Base-by-base conservation (phyloP, 225 moss, liverwort and hornwort species). In the Antitrichia curtipendula region DNA sequence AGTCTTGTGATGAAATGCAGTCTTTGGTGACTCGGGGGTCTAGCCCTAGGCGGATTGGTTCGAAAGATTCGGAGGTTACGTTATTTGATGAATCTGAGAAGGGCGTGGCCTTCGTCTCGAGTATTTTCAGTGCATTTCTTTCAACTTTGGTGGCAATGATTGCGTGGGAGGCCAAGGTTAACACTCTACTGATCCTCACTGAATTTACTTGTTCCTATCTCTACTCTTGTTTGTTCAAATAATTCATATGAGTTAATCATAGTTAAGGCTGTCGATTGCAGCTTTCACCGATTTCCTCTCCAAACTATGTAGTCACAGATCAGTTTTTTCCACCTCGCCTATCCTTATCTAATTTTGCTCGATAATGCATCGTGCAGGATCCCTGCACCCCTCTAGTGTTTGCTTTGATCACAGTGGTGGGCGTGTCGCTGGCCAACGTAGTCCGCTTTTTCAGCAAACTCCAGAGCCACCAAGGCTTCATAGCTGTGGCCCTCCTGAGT, bases 81-180 rank as follows among this genome's bases (percentile, higher is more conserved):
- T 52, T 89, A 57, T 25, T 91, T 69, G 62, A 66, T 65, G 90
- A 93, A 85, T 78, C 89, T 80, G 90, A 91, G 49, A 90, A 80
- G 81, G 91, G 94, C 68, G 90, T 84, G 56, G 96, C 96, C 45
- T 92, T 95, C 80, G 74, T 88, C 76, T 93, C 96, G 32, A 96
- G 95, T 87, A 75, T 96, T 68, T 96, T 96, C 88, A 96, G 96
- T 94, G 96, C 94, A 61, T 71, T 91, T 74, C 92, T 96, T 73
- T 92, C 93, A 71, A 90, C 91, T 81, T 85, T 96, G 83, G 96
- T 96, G 87, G 93, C 94, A 53, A 83, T 92, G 87, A 93, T 96
- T 83, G 94, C 89, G 56, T 93, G 93, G 94, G 93, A 95, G 82
- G 91, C 96, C 41, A 89, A 94, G 94, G 94, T 94, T 62, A 49